Conservation (phyloP, 306 rosid species). For the Lotus japonicus region DNA sequence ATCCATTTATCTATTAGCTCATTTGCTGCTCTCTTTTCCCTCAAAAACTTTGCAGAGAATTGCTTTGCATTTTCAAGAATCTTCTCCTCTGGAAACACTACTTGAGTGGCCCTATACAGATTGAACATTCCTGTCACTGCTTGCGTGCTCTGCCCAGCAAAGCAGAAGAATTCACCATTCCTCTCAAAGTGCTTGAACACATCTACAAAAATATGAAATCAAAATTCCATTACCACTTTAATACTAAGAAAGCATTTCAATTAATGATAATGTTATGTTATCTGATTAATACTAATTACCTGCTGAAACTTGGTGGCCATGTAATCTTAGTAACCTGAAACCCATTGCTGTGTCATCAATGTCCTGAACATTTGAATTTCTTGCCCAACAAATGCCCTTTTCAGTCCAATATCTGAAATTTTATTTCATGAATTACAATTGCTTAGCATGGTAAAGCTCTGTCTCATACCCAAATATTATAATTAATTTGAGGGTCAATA, state of each 20-base stretch:
- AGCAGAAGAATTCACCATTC: conserved; percentile 67
- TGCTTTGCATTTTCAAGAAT: conserved; percentile 60
- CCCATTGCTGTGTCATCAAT: conserved; percentile 95
- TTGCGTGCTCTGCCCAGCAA: conserved; percentile 62
- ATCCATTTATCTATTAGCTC: conserved; percentile 86
- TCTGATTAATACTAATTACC: conserved; percentile 26
- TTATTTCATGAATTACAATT: not conserved
- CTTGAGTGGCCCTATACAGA: conserved; percentile 61
- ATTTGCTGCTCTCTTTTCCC: conserved; percentile 48
- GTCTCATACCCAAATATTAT: not conserved
- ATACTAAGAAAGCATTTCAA: too few relatives aligned
- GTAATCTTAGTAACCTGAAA: conserved; percentile 67
- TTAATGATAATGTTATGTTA: too few relatives aligned
- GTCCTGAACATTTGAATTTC: conserved; percentile 66
- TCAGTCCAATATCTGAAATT: conserved; percentile 68
- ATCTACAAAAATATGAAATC: conserved; percentile 33
- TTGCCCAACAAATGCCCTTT: conserved; percentile 81
- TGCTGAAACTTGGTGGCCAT: conserved; percentile 62
- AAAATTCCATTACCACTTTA: not conserved
- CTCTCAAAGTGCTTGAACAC: conserved; percentile 76
- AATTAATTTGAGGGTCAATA: not conserved
- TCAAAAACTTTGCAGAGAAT: conserved; percentile 51
- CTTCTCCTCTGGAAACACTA: conserved; percentile 60
- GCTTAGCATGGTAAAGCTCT: not conserved
- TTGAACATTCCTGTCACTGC: conserved; percentile 88